Percentiles rank a stretch among this genome's conserved stretches.
These are phyloP conservation scores for Xylariaceae sp. DNA, from an alignment of 2,329 filamentous ascomycete genomes.

Conservation along the genomic window DNA sequence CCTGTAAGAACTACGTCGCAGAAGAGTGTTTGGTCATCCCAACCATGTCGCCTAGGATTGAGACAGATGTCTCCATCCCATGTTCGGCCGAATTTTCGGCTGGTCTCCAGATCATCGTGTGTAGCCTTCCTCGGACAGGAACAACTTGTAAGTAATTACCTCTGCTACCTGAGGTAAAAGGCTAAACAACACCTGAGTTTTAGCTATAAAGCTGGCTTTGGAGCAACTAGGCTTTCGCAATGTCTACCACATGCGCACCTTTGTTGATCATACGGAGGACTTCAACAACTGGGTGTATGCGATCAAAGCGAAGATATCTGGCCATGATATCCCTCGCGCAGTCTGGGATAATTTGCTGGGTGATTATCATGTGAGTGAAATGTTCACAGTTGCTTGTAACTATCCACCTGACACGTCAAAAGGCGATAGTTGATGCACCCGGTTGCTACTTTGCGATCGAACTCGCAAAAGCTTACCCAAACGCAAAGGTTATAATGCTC, in stretches of 20 bases:
- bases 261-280: constrained; percentile 22
- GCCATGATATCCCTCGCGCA: constrained; percentile 9
- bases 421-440: constrained; percentile 26
- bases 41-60: neutral
- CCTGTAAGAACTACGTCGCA: neutral
- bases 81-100: neutral
- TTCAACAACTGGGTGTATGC: constrained; percentile 14
- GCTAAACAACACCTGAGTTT: neutral
- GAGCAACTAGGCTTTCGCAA: constrained; percentile 22
- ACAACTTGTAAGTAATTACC: constrained; percentile 23
- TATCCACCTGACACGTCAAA: neutral
- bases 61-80: neutral
- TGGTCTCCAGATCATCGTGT: constrained; percentile 26
- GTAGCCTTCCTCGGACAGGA: constrained; percentile 27
- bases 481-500: constrained; percentile 30
- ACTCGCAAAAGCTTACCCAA: constrained; percentile 28
- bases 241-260: constrained; percentile 30
- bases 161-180: neutral
- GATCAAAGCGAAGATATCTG: constrained; percentile 19
- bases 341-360: constrained; percentile 24
- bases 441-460: constrained; percentile 29
- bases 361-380: constrained; percentile 19
- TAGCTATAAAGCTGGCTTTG: constrained; percentile 29
- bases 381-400: neutral
- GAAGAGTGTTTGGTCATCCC: neutral